Conservation (phyloP, 1,139 yeast species). For the Candida neerlandica region DNA sequence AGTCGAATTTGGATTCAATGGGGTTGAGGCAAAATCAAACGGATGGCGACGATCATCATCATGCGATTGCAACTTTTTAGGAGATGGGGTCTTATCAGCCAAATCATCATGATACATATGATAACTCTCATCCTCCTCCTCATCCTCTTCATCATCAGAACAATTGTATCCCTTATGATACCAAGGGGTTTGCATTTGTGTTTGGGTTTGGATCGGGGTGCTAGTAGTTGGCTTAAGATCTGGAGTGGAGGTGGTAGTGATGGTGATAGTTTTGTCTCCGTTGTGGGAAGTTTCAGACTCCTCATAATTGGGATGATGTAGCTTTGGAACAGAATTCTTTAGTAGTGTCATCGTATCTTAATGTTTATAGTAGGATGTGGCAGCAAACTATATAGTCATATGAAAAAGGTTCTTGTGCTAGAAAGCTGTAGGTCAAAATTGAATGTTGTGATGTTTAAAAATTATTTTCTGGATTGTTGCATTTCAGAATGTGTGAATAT, state of each 20-base stretch:
- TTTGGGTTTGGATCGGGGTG: constrained; percentile 2
- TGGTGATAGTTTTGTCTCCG: background rate
- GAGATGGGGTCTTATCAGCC: constrained; percentile 17
- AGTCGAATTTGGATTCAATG: constrained; percentile 25
- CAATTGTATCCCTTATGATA: constrained; percentile 7
- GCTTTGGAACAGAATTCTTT: constrained; percentile 7
- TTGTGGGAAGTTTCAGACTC: background rate
- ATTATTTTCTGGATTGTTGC: background rate
- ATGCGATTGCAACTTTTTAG: constrained; percentile 7
- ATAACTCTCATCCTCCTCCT: background rate
- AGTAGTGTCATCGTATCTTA: background rate
- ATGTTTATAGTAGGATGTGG: background rate
- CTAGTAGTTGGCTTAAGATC: background rate
- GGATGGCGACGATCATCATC: background rate
- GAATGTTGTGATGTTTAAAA: background rate
- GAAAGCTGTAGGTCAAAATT: too few relatives aligned
- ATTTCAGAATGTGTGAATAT: background rate
- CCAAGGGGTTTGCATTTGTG: constrained; percentile 9
- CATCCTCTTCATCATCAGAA: constrained; percentile 9
- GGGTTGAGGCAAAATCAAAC: constrained; percentile 35
- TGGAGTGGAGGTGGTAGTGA: background rate
- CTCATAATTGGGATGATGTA: constrained; percentile 4
- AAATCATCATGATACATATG: constrained; percentile 1
- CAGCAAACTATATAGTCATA: background rate
- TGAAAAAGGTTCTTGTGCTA: background rate